Conservation (phyloP, 2,329 filamentous ascomycete genomes). For the Aureobasidium lini region DNA sequence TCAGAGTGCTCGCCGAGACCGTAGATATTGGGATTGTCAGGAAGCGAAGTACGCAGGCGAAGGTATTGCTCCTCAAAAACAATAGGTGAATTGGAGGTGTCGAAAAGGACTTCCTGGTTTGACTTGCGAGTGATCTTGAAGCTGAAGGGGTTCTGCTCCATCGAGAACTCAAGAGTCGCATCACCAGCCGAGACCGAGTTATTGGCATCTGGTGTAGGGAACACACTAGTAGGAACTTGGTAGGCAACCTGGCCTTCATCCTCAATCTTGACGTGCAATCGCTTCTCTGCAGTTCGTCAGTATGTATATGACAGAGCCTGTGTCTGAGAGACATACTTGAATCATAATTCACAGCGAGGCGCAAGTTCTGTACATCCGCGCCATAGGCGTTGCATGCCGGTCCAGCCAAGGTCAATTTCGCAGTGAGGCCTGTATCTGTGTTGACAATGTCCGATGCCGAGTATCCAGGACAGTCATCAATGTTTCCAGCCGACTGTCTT, state of each 20-base stretch:
- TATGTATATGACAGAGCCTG: neutral
- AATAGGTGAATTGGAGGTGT: conserved; percentile 58
- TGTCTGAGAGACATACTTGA: conserved; percentile 31
- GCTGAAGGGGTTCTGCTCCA: conserved; percentile 54
- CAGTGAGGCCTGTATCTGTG: neutral
- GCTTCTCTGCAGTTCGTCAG: conserved; percentile 23
- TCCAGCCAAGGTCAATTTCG: conserved; percentile 63
- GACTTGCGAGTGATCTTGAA: conserved; percentile 57
- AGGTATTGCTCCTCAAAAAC: conserved; percentile 75
- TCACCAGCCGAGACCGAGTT: neutral
- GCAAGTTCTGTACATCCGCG: conserved; percentile 48
- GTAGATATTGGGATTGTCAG: conserved; percentile 63
- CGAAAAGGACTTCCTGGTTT: conserved; percentile 55
- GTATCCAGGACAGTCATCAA: conserved; percentile 56
- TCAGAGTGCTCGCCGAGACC: conserved; percentile 74
- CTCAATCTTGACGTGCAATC: conserved; percentile 66
- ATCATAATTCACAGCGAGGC: conserved; percentile 56
- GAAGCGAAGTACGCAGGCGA: conserved; percentile 62
- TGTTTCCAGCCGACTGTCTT: neutral
- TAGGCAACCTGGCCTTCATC: conserved; percentile 62
- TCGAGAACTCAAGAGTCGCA: conserved; percentile 37
- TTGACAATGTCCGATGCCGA: conserved; percentile 52
- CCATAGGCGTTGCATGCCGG: conserved; percentile 56
- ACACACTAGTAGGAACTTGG: conserved; percentile 62
- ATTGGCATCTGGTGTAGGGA: conserved; percentile 38